phyloP scores from a whole-genome alignment of 208 protist species.

The Trypanosoma grayi region DNA sequence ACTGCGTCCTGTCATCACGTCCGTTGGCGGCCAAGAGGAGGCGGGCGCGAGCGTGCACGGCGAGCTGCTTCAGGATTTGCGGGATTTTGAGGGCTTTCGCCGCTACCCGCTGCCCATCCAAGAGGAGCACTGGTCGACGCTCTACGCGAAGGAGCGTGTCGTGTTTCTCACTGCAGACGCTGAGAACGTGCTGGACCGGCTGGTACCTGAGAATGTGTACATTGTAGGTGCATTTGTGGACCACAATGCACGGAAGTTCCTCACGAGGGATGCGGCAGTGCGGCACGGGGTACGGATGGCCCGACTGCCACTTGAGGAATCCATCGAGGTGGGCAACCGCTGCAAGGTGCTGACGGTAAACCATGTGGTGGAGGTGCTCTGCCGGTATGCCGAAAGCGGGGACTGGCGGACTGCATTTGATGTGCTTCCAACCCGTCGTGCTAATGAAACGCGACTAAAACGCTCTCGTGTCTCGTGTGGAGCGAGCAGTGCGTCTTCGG shows the following conservation, averaged over 20 bases:
- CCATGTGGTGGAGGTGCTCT: slow-evolving; percentile 79
- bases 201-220: slow-evolving; percentile 66
- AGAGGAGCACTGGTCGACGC: slow-evolving; percentile 59
- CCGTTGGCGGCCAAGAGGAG: slow-evolving; percentile 42
- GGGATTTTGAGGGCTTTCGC: slow-evolving; percentile 67
- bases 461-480: slow-evolving; percentile 8
- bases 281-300: slow-evolving; percentile 71
- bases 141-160: slow-evolving; percentile 41
- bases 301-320: slow-evolving; percentile 74
- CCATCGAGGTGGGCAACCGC: slow-evolving; percentile 76
- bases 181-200: slow-evolving; percentile 46
- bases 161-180: slow-evolving; percentile 84
- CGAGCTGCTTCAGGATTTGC: slow-evolving; percentile 32
- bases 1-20: slow-evolving; percentile 72
- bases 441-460: slow-evolving; percentile 31
- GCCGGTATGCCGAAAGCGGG: slow-evolving; percentile 36
- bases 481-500: neutral
- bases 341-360: slow-evolving; percentile 91
- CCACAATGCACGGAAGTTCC: slow-evolving; percentile 81
- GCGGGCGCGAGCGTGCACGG: slow-evolving; percentile 25
- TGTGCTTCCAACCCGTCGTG: slow-evolving; percentile 68
- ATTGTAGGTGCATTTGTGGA: slow-evolving; percentile 90
- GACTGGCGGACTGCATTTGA: slow-evolving; percentile 73
- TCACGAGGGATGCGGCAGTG: slow-evolving; percentile 50
- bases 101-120: slow-evolving; percentile 45